Conservation (phyloP, 2,329 filamentous ascomycete genomes). For the Colletotrichum chrysophilum region DNA sequence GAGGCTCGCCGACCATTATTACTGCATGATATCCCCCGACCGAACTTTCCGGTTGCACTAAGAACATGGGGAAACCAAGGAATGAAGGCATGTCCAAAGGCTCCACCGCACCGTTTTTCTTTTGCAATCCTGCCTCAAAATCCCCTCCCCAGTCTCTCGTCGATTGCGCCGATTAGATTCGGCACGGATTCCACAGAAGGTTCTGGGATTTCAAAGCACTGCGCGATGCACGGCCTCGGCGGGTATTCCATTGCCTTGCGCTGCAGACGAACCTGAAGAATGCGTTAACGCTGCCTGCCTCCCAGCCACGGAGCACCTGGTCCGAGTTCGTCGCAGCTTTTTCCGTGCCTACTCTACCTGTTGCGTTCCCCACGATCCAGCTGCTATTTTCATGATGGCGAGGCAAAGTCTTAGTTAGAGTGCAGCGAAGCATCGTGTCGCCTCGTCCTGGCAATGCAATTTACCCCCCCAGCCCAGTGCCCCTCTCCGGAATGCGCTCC, state of each 20-base stretch:
- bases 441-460: background rate
- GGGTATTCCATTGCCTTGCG: background rate
- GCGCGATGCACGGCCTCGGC: background rate
- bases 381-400: background rate
- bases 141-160: background rate
- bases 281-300: background rate
- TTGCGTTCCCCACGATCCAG: background rate
- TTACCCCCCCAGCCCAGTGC: background rate
- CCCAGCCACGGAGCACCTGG: background rate
- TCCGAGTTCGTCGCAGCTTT: constrained; percentile 1
- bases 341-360: background rate
- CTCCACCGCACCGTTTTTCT: background rate
- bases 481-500: background rate
- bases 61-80: background rate
- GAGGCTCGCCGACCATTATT: background rate
- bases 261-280: background rate
- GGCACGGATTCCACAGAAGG: background rate
- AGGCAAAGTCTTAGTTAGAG: background rate
- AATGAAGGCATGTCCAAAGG: background rate
- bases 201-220: background rate
- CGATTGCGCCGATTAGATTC: background rate
- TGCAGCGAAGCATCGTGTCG: background rate
- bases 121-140: background rate
- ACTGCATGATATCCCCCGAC: background rate
- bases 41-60: background rate